These are phyloP conservation scores for Chaetomium cochliodes DNA, from an alignment of 495 filamentous ascomycete species.

Conservation along the genomic window DNA sequence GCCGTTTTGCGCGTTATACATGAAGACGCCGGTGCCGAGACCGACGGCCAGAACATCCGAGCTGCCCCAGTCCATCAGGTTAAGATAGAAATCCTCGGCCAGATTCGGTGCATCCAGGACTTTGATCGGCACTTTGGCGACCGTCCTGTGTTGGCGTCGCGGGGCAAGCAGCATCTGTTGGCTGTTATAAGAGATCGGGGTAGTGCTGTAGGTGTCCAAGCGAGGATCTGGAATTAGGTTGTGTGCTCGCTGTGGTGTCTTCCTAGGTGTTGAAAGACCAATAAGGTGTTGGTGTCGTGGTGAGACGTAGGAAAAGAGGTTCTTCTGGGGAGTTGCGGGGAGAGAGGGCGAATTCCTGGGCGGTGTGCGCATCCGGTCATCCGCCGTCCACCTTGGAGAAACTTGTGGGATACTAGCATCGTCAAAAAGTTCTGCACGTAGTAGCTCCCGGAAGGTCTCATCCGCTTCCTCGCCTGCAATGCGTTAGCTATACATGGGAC, in stretches of 20 bases:
- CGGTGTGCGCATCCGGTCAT: conserved; percentile 64
- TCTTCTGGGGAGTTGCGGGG: conserved; percentile 94
- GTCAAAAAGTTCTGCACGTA: conserved; percentile 89
- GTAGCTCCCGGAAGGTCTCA: conserved; percentile 79
- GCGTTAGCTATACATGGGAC: conserved; percentile 41
- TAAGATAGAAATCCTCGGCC: conserved; percentile 96
- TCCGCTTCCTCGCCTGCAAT: conserved; percentile 89
- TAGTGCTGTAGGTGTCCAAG: conserved; percentile 90
- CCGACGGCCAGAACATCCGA: conserved; percentile 91
- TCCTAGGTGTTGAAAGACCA: conserved; percentile 76
- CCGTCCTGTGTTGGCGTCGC: conserved; percentile 78
- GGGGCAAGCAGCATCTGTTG: conserved; percentile 90
- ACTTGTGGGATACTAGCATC: conserved; percentile 81
- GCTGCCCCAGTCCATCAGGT: conserved; percentile 97
- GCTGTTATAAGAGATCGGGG: conserved; percentile 83
- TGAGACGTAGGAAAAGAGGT: conserved; percentile 89
- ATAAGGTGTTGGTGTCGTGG: conserved; percentile 66
- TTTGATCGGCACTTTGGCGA: conserved; percentile 96
- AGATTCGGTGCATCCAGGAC: conserved; percentile 94
- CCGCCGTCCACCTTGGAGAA: conserved; percentile 63
- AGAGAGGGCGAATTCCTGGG: conserved; percentile 63
- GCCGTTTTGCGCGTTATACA: conserved; percentile 92
- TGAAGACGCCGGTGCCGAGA: conserved; percentile 90
- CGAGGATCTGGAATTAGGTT: conserved; percentile 80
- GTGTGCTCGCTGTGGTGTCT: conserved; percentile 84